Conservation (phyloP, 2,329 filamentous ascomycete species). For the Talaromyces sp. region DNA sequence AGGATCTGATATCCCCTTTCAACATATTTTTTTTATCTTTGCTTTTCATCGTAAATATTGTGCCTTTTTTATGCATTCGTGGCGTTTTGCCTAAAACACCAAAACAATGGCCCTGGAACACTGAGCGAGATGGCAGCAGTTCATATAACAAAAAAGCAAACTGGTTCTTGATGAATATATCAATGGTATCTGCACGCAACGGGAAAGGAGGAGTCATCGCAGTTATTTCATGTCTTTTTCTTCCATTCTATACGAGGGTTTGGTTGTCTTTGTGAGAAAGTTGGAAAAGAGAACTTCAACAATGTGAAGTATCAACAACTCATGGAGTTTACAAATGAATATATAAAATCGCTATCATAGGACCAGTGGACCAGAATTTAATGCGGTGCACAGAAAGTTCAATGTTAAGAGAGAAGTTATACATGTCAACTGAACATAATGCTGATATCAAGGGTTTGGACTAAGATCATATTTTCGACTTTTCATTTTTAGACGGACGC, state of each 20-base stretch:
- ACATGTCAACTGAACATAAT: not conserved
- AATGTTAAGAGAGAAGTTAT: not conserved
- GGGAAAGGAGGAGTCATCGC: not conserved
- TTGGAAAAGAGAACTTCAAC: not conserved
- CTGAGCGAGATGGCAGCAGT: not conserved
- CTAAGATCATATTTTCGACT: not conserved
- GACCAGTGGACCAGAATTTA: not conserved
- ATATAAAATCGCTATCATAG: not conserved
- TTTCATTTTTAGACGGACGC: not conserved
- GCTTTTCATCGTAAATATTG: constrained; percentile 3
- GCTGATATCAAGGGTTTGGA: not conserved
- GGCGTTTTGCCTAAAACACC: not conserved
- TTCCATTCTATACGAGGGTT: not conserved
- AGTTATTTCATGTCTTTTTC: not conserved
- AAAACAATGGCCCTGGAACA: not conserved
- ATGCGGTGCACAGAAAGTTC: not conserved
- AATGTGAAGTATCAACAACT: not conserved
- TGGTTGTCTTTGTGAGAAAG: not conserved
- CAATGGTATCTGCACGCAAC: not conserved
- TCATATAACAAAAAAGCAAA: not conserved
- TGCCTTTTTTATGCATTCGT: not conserved
- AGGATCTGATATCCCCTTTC: not conserved
- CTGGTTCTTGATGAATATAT: not conserved
- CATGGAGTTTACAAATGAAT: not conserved
- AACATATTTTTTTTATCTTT: not conserved